Evolutionary conservation across 495 filamentous ascomycete species (phyloP), one percentile per base, ranked within the genome.

Genomic region (Hypomontagnella monticulosa): DNA sequence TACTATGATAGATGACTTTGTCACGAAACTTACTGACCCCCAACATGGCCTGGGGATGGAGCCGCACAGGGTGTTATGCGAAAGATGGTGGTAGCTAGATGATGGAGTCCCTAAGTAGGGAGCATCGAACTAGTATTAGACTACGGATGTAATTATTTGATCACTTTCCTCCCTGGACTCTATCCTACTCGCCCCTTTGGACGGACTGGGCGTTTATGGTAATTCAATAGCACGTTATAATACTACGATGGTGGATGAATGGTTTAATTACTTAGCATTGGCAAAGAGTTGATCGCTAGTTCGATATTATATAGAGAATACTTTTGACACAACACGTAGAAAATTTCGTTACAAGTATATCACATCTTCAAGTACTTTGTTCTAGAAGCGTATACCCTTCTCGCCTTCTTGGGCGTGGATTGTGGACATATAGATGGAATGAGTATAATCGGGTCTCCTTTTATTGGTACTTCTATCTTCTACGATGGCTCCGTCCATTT

Each of bases 401-500:
- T 8, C 15, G 30, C 9, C 27, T 42, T 40, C 15, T 57, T 47
- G 27, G 23, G 23, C 23, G 36, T 55, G 14, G 11, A 30, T 47
- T 38, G 30, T 12, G 48, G 30, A 65, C 27, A 18, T 7, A 60
- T n/a, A 9, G 16, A 56, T 33, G 30, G 32, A 14, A 20, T n/a
- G 30, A 41, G 30, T 48, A 47, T 8, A 52, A 51, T n/a, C 49
- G 40, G 32, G 41, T 27, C 41, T 44, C 38, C 52, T 57, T 65
- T 65, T 53, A 56, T 66, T 61, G 8, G 12, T 59, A 23, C 49
- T 69, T 57, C 49, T 56, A 52, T 33, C 46, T 23, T 9, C 69
- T 62, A 80, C 27, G 80, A 78, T 32, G 93, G 91, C 75, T 99
- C 95, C 48, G 88, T 85, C 95, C 95, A 99, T 80, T 97, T 93